Evolutionary conservation across 306 rosid species (phyloP).

Genomic region (Lotus japonicus): DNA sequence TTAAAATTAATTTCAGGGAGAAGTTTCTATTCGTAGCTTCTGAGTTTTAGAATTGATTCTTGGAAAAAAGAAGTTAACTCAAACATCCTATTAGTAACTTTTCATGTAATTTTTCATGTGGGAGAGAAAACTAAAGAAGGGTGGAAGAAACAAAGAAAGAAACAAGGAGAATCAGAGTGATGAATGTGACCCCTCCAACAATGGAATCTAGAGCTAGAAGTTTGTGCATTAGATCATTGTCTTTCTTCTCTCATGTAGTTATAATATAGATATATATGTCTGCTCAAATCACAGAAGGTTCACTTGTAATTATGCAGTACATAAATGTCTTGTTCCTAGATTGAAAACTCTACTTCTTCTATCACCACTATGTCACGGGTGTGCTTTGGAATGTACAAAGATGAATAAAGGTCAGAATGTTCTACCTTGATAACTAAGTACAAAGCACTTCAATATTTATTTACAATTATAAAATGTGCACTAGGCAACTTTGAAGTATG

Average conservation of each 20-base stretch:
- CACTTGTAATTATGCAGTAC: conserved; percentile 7
- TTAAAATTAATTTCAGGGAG: too few species aligned
- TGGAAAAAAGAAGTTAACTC: too few species aligned
- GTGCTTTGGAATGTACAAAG: conserved; percentile 46
- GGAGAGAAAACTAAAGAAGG: too few species aligned
- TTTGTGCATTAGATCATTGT: conserved; percentile 17
- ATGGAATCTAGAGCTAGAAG: conserved; percentile 27
- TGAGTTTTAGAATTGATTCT: too few species aligned
- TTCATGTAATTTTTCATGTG: too few species aligned
- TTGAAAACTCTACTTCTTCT: conserved; percentile 19
- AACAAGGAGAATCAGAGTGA: not conserved
- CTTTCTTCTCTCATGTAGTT: not conserved
- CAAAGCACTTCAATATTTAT: conserved; percentile 14
- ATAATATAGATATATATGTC: conserved; percentile 11
- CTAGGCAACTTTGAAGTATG: conserved; percentile 20
- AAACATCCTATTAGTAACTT: too few species aligned
- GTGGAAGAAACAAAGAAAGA: not conserved
- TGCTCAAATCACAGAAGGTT: conserved; percentile 21
- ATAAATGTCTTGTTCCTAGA: conserved; percentile 1
- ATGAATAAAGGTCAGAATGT: conserved; percentile 60
- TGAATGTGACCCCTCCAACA: conserved; percentile 21
- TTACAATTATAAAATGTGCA: not conserved
- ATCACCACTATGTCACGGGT: conserved; percentile 51
- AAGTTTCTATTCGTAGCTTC: too few species aligned
- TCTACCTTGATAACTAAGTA: conserved; percentile 35